Evolutionary conservation across 1,139 yeast species (phyloP).

Genomic region (Hyphopichia khmerensis): DNA sequence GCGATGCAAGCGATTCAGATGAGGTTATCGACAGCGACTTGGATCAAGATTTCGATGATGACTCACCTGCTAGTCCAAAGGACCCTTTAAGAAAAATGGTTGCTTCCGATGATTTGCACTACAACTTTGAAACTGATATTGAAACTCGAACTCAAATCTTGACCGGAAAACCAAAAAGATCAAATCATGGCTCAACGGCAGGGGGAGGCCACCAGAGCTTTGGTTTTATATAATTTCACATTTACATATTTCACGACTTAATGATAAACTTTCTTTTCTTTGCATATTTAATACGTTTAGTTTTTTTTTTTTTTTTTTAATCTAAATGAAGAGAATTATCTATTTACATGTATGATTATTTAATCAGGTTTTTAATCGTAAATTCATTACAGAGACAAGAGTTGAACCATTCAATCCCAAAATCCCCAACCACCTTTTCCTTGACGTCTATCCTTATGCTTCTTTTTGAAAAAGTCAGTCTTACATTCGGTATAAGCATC

Average conservation of each 20-base stretch:
- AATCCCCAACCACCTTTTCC: slow-evolving; percentile 51
- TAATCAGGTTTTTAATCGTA: background rate
- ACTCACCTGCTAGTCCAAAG: background rate
- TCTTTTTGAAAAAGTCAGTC: slow-evolving; percentile 65
- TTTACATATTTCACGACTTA: too few species aligned
- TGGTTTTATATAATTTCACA: background rate
- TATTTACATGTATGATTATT: background rate
- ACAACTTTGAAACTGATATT: background rate
- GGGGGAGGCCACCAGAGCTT: background rate
- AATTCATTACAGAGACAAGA: background rate
- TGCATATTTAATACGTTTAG: too few species aligned
- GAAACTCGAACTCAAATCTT: background rate
- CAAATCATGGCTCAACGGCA: background rate
- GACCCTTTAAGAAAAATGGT: background rate
- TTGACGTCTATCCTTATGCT: slow-evolving; percentile 33
- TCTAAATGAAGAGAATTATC: background rate
- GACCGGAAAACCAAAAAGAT: background rate
- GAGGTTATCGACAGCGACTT: background rate
- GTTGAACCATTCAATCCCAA: slow-evolving; percentile 17
- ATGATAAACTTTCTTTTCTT: too few species aligned
- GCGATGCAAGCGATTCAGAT: background rate
- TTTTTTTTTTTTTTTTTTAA: too few species aligned
- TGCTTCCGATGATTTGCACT: background rate
- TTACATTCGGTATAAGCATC: slow-evolving; percentile 92
- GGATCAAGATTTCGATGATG: background rate